Conservation (phyloP, 768 basidiomycete species). For the Lactarius hengduanensis region DNA sequence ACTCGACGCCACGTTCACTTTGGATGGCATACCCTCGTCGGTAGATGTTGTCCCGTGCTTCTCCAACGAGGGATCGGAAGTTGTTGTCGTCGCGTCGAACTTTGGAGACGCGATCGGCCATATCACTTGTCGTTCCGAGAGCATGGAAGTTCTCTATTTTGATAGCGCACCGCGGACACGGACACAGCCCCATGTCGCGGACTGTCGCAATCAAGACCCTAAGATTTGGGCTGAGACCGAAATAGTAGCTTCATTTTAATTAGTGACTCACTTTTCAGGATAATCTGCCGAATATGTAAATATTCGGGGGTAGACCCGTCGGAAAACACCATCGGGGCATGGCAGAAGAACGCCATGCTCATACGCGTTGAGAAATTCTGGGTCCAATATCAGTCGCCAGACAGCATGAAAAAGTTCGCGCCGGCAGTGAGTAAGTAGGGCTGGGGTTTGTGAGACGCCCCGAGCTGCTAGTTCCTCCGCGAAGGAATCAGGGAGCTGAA, state of each 20-base stretch:
- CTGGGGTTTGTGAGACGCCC: not conserved
- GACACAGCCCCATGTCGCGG: no score
- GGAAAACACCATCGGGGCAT: conserved; percentile 29
- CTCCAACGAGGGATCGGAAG: no score
- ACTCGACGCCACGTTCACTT: no score
- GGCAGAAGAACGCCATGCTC: conserved; percentile 29
- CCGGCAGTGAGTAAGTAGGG: conserved; percentile 26
- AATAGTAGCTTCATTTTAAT: not conserved
- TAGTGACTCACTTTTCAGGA: conserved; percentile 33
- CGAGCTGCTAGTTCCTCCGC: conserved; percentile 22
- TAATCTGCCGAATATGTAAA: conserved; percentile 33
- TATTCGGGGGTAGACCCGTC: conserved; percentile 30
- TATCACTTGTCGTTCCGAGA: no score
- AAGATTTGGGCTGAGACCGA: no score
- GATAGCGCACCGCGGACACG: no score
- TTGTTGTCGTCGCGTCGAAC: no score
- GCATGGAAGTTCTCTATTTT: no score
- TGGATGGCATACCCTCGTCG: no score
- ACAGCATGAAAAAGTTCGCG: conserved; percentile 32
- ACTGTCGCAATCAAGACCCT: not conserved
- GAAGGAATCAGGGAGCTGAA: conserved; percentile 24
- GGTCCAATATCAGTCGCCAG: conserved; percentile 29
- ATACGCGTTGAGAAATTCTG: conserved; percentile 30
- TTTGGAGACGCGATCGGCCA: no score
- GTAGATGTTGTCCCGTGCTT: no score